Evolutionary conservation across 371 early-diverging fungal species (phyloP).

Genomic region (Globomyces sp.): DNA sequence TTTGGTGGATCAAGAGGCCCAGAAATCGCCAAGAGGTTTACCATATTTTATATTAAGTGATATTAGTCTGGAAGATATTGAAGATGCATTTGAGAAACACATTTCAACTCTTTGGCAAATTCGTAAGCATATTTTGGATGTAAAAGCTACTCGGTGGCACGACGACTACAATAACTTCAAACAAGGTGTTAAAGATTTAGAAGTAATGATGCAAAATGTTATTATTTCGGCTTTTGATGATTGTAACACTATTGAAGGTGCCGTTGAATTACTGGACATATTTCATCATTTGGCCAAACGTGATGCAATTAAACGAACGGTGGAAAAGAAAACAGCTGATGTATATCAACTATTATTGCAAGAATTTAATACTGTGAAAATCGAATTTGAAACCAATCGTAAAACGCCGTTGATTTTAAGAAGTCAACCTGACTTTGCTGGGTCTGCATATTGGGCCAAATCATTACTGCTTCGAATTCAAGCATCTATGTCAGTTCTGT

Average conservation of each 20-base stretch:
- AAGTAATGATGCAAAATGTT: constrained; percentile 60
- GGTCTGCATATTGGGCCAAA: constrained; percentile 57
- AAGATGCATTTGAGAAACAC: constrained; percentile 51
- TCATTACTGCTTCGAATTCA: constrained; percentile 46
- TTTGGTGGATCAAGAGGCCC: constrained; percentile 56
- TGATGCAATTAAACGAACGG: constrained; percentile 55
- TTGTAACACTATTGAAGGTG: constrained; percentile 44
- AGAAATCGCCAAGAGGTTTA: constrained; percentile 52
- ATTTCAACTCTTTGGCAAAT: constrained; percentile 50
- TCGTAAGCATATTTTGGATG: constrained; percentile 51
- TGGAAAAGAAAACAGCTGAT: constrained; percentile 59
- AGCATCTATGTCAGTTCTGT: constrained; percentile 35
- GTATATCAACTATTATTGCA: constrained; percentile 42
- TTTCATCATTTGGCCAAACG: constrained; percentile 57
- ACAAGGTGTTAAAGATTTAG: constrained; percentile 59
- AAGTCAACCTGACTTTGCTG: constrained; percentile 54
- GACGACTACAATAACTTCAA: constrained; percentile 61
- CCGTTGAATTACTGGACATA: constrained; percentile 54
- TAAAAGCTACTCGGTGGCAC: constrained; percentile 61
- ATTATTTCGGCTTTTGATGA: constrained; percentile 55
- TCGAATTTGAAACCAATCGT: constrained; percentile 52
- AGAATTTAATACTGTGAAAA: constrained; percentile 53
- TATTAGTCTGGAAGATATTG: constrained; percentile 54
- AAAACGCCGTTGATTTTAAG: constrained; percentile 53
- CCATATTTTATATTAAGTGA: not conserved